Conservation (phyloP, 805 yeast genomes). For the Metschnikowia lunata region DNA sequence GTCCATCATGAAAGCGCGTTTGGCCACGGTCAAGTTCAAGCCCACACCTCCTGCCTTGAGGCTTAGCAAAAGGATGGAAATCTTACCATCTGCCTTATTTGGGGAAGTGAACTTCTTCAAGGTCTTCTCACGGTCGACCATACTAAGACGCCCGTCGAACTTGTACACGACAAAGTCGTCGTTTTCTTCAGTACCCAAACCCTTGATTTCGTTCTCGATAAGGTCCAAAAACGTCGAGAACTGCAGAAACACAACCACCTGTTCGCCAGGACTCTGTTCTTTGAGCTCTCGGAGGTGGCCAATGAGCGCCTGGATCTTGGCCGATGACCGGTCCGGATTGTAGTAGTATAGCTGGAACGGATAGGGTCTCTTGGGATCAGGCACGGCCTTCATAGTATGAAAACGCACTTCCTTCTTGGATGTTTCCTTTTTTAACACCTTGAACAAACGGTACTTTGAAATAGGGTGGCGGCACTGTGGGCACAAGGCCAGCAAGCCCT, state of each 20-base stretch:
- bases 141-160: constrained; percentile 76
- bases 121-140: constrained; percentile 60
- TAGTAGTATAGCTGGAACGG: constrained; percentile 37
- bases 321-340: constrained; percentile 54
- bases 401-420: constrained; percentile 25
- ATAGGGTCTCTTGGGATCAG: constrained; percentile 20
- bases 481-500: constrained; percentile 50
- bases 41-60: constrained; percentile 96
- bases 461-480: constrained; percentile 70
- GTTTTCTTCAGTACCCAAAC: constrained; percentile 26
- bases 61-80: constrained; percentile 61
- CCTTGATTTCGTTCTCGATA: constrained; percentile 54
- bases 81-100: constrained; percentile 24
- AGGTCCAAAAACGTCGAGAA: constrained; percentile 79
- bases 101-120: constrained; percentile 49
- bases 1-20: constrained; percentile 84
- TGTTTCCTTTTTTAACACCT: constrained; percentile 29
- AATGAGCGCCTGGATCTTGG: constrained; percentile 68
- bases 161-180: constrained; percentile 53
- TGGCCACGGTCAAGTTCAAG: constrained; percentile 78
- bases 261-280: constrained; percentile 58
- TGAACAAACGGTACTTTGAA: constrained; percentile 45
- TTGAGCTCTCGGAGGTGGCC: constrained; percentile 52
- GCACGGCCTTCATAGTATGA: constrained; percentile 24
- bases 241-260: constrained; percentile 86